Base-by-base conservation (phyloP, 2,329 filamentous ascomycete genomes). In the Colletotrichum costaricense region DNA sequence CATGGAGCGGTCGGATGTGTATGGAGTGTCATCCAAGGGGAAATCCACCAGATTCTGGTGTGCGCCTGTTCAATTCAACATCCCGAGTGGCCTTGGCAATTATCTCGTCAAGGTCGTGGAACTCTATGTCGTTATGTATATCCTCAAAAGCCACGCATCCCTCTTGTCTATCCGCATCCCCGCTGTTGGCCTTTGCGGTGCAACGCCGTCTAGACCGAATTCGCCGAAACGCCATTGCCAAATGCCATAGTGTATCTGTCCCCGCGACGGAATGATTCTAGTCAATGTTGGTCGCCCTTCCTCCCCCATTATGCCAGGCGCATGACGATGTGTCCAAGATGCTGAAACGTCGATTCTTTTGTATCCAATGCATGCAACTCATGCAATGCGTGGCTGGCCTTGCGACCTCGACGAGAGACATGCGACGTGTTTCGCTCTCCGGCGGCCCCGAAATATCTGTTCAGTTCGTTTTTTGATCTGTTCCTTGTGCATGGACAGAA, bases 1-100 rank as follows among this genome's bases (percentile, higher is more conserved):
- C 70, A 73, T 38, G 46, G 60, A 22, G 46, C 35, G n/a, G 70
- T 70, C 70, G 67, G 67, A 70, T 49, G 70, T 57, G 60, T 65
- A 62, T 70, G 66, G 70, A 58, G 60, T 14, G 33, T 22, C n/a
- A 16, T 14, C n/a, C 11, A n/a, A 38, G 30, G 52, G 30, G 19
- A n/a, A 22, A 49, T 52, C 33, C 42, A 9, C 26, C 14, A 30
- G 42, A 28, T 26, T 62, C 38, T 70, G 56, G 49, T 55, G 28
- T 57, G 42, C 52, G 69, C 57, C 46, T 30, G 46, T 42, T 24
- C 30, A 46, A 62, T 38, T 72, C 12, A 38, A 46, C 49, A 62
- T 26, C 42, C 22, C 26, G 1, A 16, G 12, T 28, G 14, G 26
- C 26, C 60, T 65, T 62, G 55, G 35, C 24, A 7, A 56, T 30